Evolutionary conservation across 2,329 filamentous ascomycete genomes (phyloP), one percentile per base, ranked within the genome.

Genomic region (Aspergillus sojae): DNA sequence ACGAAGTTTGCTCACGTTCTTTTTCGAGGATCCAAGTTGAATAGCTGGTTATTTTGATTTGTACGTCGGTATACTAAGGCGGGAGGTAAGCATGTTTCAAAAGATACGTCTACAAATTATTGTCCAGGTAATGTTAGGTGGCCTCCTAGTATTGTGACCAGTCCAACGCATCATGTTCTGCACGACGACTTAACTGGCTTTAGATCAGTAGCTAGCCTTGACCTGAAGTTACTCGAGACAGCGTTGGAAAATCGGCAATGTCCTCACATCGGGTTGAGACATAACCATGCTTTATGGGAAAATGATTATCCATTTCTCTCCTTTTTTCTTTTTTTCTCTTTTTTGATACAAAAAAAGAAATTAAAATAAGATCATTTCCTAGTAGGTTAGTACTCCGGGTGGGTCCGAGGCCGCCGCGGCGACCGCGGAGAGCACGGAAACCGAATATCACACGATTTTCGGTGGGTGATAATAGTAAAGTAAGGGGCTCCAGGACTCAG

Each of bases 321-420:
- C 19, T 41, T n/a, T 36, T 41, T 19, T 1, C 7, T 39, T 3
- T 7, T 1, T 19, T 9, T 19, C 3, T n/a, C 10, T 41, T 41
- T 41, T 41, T 41, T 7, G 39, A 19, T n/a, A 10, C 6, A 41
- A n/a, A n/a, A 7, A 7, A 41, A 19, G 16, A 19, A 41, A 19
- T 16, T 39, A 19, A 4, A n/a, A n/a, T 34, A 34, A 11, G 34
- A n/a, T 3, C 14, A 21, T 23, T 46, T 23, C 43, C 10, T 7
- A 6, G 5, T 52, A 9, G 48, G 16, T 34, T 14, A n/a, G 10
- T 16, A 7, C 14, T 26, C 4, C 48, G 26, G 11, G 45, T 46
- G 43, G 43, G 43, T 11, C 64, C 66, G 64, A 63, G 67, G 65
- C 50, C 30, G 62, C 68, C 68, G 64, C 63, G 68, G 67, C 7